Conservation (phyloP, 305 asterid species). For the Fraxinus xanthoxyloides region DNA sequence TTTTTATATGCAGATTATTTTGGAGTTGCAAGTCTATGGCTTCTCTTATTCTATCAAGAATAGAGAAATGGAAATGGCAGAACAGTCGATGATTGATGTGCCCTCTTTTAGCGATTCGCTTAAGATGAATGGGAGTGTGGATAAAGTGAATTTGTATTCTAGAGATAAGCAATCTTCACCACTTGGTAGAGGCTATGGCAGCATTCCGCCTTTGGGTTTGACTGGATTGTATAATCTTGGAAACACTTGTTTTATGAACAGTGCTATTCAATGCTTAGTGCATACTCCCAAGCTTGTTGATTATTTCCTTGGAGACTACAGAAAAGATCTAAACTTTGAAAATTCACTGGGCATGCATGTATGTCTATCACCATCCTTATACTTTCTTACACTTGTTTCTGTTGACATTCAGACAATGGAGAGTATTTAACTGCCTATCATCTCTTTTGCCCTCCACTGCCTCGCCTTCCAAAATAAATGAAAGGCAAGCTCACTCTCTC, state of each 20-base stretch:
- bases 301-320: conserved; percentile 74
- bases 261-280: conserved; percentile 76
- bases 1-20: conserved; percentile 38
- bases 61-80: conserved; percentile 32
- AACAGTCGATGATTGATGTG: conserved; percentile 28
- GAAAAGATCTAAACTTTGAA: conserved; percentile 60
- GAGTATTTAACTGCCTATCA: conserved; percentile 1
- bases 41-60: conserved; percentile 35
- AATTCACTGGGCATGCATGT: conserved; percentile 73
- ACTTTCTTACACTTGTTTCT: neutral
- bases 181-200: conserved; percentile 25
- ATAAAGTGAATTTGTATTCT: conserved; percentile 29
- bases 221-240: conserved; percentile 74
- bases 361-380: conserved; percentile 23
- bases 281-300: conserved; percentile 72
- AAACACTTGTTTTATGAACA: conserved; percentile 84
- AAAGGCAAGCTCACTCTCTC: neutral
- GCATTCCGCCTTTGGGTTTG: conserved; percentile 55
- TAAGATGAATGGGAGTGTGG: conserved; percentile 40
- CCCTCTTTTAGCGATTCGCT: conserved; percentile 38
- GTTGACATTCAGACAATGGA: neutral
- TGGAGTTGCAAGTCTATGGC: conserved; percentile 61
- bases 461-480: neutral
- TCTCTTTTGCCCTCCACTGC: neutral
- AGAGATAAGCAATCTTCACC: conserved; percentile 25